Evolutionary conservation across 306 rosid genomes (phyloP), one percentile per base, ranked within the genome.

Genomic region (Medicago lupulina): DNA sequence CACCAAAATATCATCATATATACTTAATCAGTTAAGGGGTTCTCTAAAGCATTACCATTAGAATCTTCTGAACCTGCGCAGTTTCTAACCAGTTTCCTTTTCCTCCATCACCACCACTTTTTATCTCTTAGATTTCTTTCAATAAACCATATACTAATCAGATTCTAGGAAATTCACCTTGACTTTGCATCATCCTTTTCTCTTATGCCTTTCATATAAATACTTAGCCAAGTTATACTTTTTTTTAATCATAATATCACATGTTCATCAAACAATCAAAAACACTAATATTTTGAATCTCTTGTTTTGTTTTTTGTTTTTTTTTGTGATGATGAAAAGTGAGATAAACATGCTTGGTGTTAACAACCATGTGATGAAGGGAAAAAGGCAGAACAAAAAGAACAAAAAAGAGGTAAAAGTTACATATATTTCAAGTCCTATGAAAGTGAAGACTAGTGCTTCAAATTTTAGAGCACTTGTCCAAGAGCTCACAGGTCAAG

Each of bases 391-490:
- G 44, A 60, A 62, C 65, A 86, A 41, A 65, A 78, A 66, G 82
- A 53, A 19, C 49, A 82, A 61, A 8, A 88, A 82, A 71, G 86
- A 79, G 11, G 67, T 92, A 38, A 90, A 88, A 39, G 96, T 92
- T 3, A 91, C 88, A 2, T 92, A 92, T 74, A 92, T 92, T 47
- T 90, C 96, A 7, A 92, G 85, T 75, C 97, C 97, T 19, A 86
- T 92, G 97, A 92, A 90, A 82, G 96, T 92, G 9, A 79, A 87
- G 68, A 88, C 96, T 0, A 81, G 88, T 79, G 97, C 93, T 15
- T 84, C 97, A 2, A 84, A 87, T 60, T 92, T 92, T 71, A 83
- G 97, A 76, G 90, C 89, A 19, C 88, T 90, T 6, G 97, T 92
- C 6, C 97, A 92, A 43, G 88, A 90, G 59, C 96, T 92, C 84